Evolutionary conservation across 2,329 filamentous ascomycete species (phyloP).

Genomic region (Xylariales sp.): DNA sequence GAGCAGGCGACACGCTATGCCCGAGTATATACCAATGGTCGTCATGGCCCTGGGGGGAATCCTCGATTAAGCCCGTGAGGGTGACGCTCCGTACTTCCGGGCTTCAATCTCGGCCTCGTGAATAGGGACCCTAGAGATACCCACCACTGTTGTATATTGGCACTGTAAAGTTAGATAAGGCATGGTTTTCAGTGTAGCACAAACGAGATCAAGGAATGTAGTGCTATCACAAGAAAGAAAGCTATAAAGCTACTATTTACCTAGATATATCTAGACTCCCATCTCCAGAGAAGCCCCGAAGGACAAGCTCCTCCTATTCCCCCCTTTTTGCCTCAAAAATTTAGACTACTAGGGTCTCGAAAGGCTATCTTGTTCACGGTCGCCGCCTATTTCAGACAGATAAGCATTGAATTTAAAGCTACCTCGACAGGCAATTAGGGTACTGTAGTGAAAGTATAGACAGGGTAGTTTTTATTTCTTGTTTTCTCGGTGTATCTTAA

Average conservation of each 20-base stretch:
- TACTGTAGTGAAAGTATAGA: no score
- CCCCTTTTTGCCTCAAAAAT: neutral
- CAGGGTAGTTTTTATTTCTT: no score
- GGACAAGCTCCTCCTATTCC: neutral
- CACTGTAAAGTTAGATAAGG: neutral
- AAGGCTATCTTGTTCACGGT: neutral
- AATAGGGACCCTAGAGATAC: neutral
- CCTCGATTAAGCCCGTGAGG: neutral
- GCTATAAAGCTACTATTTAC: neutral
- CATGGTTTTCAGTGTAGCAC: neutral
- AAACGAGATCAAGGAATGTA: neutral
- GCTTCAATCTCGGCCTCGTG: neutral
- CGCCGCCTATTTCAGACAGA: neutral
- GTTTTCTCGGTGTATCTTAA: no score
- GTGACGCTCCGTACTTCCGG: neutral
- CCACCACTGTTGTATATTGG: neutral
- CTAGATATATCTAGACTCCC: no score
- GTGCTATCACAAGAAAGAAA: neutral
- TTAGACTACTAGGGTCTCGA: neutral
- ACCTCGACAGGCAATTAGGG: no score
- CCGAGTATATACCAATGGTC: neutral
- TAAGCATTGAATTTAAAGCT: no score
- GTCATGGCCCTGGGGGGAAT: neutral
- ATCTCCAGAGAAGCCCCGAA: neutral
- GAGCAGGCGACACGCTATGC: neutral